These are phyloP conservation scores for Erysimum cheiranthoides DNA, from an alignment of 345 rosid species.

Conservation along the genomic window DNA sequence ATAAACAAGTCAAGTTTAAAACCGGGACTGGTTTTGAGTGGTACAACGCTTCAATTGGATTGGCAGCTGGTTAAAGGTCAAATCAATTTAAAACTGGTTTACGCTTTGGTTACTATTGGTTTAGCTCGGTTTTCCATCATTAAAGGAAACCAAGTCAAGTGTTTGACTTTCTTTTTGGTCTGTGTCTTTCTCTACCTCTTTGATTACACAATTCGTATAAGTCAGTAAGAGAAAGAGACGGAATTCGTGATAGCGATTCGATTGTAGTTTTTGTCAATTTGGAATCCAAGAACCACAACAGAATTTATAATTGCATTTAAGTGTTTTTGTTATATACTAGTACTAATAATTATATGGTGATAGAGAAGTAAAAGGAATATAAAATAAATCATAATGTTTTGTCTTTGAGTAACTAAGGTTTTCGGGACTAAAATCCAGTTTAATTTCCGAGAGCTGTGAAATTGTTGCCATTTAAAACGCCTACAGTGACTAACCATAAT, in stretches of 20 bases:
- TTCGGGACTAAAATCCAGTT: neutral
- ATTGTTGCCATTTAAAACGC: neutral
- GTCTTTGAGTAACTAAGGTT: neutral
- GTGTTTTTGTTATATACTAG: neutral
- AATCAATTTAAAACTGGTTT: neutral
- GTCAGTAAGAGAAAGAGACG: neutral
- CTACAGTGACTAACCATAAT: neutral
- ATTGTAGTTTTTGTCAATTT: neutral
- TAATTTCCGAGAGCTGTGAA: neutral
- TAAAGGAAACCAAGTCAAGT: neutral
- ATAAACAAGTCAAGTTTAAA: neutral
- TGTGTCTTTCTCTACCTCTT: neutral
- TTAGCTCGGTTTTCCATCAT: neutral
- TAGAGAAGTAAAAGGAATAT: neutral
- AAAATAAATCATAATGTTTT: no score
- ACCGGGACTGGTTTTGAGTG: neutral
- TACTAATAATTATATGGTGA: neutral
- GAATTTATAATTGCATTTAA: neutral
- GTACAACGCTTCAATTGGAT: neutral
- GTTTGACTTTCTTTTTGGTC: neutral
- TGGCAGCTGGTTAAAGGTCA: neutral
- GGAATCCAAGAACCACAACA: slow-evolving; percentile 8
- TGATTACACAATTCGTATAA: neutral
- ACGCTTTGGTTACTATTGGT: neutral
- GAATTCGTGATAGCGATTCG: neutral